A percentile compares a stretch with the other conserved stretches of the same genome.
These are phyloP conservation scores for Salvia miltiorrhiza DNA, from an alignment of 257 asterid genomes.

Conservation along the genomic window DNA sequence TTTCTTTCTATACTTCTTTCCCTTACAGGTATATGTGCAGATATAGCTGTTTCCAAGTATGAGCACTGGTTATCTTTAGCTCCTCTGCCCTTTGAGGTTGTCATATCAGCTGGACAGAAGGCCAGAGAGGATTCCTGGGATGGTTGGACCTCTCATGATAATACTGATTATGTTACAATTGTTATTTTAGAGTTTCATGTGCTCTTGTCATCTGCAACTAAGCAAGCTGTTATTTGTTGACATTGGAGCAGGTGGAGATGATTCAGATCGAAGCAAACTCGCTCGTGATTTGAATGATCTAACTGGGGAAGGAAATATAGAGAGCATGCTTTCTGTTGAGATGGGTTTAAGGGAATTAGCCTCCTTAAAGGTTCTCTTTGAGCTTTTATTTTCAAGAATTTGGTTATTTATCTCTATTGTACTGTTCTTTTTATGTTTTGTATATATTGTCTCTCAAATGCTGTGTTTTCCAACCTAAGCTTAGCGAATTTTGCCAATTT, in stretches of 20 bases:
- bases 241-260: conserved; percentile 49
- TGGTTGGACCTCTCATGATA: conserved; percentile 48
- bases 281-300: conserved; percentile 79
- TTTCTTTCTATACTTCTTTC: conserved; percentile 15
- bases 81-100: conserved; percentile 97
- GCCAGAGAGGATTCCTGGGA: conserved; percentile 88
- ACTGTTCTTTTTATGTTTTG: conserved; percentile 7
- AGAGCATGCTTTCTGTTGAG: conserved; percentile 98
- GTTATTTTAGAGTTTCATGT: conserved; percentile 6
- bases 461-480: conserved; percentile 6
- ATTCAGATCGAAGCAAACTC: conserved; percentile 40
- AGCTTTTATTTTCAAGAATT: conserved; percentile 9
- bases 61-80: conserved; percentile 98
- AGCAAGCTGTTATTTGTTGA: conserved; percentile 24
- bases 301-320: conserved; percentile 98
- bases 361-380: conserved; percentile 72
- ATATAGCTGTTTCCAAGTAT: conserved; percentile 71
- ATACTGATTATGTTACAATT: conserved; percentile 3
- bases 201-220: conserved; percentile 18
- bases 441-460: conserved; percentile 4
- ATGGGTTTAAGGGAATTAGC: conserved; percentile 97
- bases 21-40: conserved; percentile 81
- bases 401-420: conserved; percentile 8
- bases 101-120: conserved; percentile 94
- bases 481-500: neutral